Conservation (phyloP, 2,329 filamentous ascomycete species). For the Clonostachys rosea region DNA sequence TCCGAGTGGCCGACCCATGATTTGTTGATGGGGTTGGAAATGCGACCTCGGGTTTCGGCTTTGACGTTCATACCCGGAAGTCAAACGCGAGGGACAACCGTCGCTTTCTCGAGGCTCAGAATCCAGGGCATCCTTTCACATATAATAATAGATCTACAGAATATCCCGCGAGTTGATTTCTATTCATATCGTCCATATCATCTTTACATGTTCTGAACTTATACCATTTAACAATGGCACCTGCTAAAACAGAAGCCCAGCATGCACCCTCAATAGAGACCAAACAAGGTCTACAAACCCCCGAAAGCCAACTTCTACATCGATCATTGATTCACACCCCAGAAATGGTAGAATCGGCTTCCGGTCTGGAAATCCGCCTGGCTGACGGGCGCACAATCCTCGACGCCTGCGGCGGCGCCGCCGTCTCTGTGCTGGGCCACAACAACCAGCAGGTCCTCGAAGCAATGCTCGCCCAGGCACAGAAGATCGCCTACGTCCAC, state of each 20-base stretch:
- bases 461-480: constrained; percentile 50
- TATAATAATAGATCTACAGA: too few relatives aligned
- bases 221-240: not conserved
- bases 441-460: constrained; percentile 48
- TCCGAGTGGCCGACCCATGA: not conserved
- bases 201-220: not conserved
- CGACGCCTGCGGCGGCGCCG: constrained; percentile 32
- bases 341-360: constrained; percentile 32
- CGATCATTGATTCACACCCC: constrained; percentile 22
- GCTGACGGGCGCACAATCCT: constrained; percentile 22
- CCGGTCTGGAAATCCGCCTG: constrained; percentile 26
- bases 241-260: not conserved
- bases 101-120: too few relatives aligned
- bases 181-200: too few relatives aligned
- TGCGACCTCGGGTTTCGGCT: not conserved
- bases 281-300: too few relatives aligned
- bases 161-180: too few relatives aligned
- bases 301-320: constrained; percentile 15
- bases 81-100: too few relatives aligned
- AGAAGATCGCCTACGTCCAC: constrained; percentile 22
- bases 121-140: too few relatives aligned
- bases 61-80: not conserved
- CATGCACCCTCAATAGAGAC: not conserved
- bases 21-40: constrained; percentile 2
- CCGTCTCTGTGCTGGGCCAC: constrained; percentile 62